Base-by-base conservation (phyloP, 306 rosid genomes). In the Delonix regia region DNA sequence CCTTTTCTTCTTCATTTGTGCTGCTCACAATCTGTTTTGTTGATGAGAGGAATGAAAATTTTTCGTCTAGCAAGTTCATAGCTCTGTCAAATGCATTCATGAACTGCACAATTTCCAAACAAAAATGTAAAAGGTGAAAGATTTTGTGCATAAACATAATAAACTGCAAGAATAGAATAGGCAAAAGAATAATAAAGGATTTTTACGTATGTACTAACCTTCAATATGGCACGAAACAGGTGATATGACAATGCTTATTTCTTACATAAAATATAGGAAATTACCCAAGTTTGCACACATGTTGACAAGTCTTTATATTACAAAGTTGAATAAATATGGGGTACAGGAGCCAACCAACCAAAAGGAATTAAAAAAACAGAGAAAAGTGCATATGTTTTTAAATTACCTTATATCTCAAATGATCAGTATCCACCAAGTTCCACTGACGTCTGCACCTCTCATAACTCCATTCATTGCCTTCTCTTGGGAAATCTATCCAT, bases 401-500 rank as follows among this genome's bases (percentile, higher is more conserved):
- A 21, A 52, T 30, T 71, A 94, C 99, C 97, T 88, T 88, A 79
- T 92, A 94, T 89, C 97, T 88, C 87, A 94, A 77, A 83, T 94
- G 97, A 51, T 92, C 92, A 44, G 97, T 77, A 62, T 94, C 97
- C 72, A 84, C 86, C 85, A 94, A 85, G 85, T 90, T 78, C 99
- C 99, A 94, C 68, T 94, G 97, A 71, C 99, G 97, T 81, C 95
- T 86, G 85, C 99, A 94, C 85, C 86, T 92, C 61, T 94, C 97
- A 79, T 94, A 94, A 78, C 97, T 94, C 99, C 99, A 94, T 42
- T 55, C 97, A 84, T 94, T 94, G 83, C 97, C 99, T 80, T 94
- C 99, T 92, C 99, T 90, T 70, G 99, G 99, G 83, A 94, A 94
- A 86, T 94, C 99, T 42, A 94, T 87, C 99, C 99, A 94, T 76